Evolutionary conservation across 2,329 filamentous ascomycete genomes (phyloP), one percentile per base, ranked within the genome.

Genomic region (Claviceps humidiphila): DNA sequence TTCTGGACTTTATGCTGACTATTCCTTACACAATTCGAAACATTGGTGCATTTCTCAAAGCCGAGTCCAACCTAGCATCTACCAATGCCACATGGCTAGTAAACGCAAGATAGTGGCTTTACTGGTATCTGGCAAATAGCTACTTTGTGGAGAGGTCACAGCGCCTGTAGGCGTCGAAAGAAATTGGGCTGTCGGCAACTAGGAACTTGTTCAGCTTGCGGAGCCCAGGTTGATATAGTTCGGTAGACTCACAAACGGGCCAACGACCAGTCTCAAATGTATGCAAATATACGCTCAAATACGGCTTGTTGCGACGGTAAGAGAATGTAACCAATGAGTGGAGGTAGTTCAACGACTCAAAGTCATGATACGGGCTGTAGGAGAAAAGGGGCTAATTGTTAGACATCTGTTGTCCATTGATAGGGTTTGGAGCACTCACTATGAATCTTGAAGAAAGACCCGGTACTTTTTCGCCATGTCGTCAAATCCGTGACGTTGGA

Each of bases 261-360:
- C 47, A 49, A 14, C 5, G 14, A 17, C 47, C 47, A 14, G 14
- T 49, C 22, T 50, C 49, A 24, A 50, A 50, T 8, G 49, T 37
- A 14, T 50, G 49, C n/a, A 50, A n/a, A 11, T 50, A 50, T 9
- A 38, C 49, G 17, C 49, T 44, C 11, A 50, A 9, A 22, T 50
- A 50, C n/a, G 40, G 49, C 30, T 50, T 50, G n/a, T 44, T 37
- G 2, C 13, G 9, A 11, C 41, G 24, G 40, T 50, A 50, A 4
- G 49, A 50, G n/a, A 50, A 50, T 1, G 49, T 38, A 11, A 50
- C 13, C 2, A n/a, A 50, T 37, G 49, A n/a, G 26, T 50, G 49
- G 1, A 50, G 40, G 20, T 44, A 38, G 17, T 38, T 50, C 8
- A 44, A 9, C 16, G 40, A 22, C 24, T 50, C 26, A 20, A 37